A percentile compares a stretch with the other conserved stretches of the same genome.
Conservation (phyloP, 2,329 filamentous ascomycete species). For the Claviceps sp. region DNA sequence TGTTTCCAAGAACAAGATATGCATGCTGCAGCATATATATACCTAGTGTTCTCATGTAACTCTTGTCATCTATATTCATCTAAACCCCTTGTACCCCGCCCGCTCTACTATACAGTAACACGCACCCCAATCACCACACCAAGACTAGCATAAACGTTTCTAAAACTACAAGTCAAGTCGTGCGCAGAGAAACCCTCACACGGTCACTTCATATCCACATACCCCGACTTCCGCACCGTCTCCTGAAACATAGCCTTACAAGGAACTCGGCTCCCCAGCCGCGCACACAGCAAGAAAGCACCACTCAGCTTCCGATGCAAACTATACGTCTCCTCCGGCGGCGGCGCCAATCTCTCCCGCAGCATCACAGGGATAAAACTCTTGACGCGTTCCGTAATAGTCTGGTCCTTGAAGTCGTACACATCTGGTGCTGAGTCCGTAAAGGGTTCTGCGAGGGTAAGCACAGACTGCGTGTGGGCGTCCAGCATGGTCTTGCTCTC, state of each 20-base stretch:
- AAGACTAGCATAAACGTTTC: not conserved
- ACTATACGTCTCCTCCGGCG: slow-evolving; percentile 94
- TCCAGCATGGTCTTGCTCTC: slow-evolving; percentile 79
- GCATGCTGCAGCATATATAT: too few relatives aligned
- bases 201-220: slow-evolving; percentile 6
- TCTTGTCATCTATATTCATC: not conserved
- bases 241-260: slow-evolving; percentile 69
- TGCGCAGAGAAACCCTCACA: not conserved
- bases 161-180: not conserved
- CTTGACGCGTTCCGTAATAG: slow-evolving; percentile 88
- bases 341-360: slow-evolving; percentile 72
- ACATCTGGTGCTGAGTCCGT: slow-evolving; percentile 59
- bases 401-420: slow-evolving; percentile 90
- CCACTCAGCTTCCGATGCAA: slow-evolving; percentile 91
- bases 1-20: too few relatives aligned
- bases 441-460: slow-evolving; percentile 90
- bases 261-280: slow-evolving; percentile 66
- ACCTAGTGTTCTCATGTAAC: too few relatives aligned
- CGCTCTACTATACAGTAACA: not conserved
- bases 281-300: slow-evolving; percentile 83
- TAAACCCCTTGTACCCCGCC: not conserved
- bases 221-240: slow-evolving; percentile 29
- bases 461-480: slow-evolving; percentile 75
- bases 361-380: slow-evolving; percentile 87
- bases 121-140: not conserved